Evolutionary conservation across 495 filamentous ascomycete genomes (phyloP).

Genomic region (Lepraria neglecta): DNA sequence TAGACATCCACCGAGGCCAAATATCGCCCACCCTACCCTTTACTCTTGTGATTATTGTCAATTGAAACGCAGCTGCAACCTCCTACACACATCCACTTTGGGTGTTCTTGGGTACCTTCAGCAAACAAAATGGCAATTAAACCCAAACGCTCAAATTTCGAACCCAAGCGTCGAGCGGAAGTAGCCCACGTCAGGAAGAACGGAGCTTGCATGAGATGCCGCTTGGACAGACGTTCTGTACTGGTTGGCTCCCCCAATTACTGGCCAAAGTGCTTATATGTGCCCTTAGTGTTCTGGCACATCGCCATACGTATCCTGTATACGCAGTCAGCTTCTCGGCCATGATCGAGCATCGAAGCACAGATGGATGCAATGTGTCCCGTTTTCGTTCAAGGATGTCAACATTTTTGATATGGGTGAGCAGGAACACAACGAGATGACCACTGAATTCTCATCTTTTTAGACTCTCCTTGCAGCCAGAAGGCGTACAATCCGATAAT

Average conservation of each 20-base stretch:
- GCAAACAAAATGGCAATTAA: background rate
- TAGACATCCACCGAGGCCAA: no score
- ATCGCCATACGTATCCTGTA: constrained; percentile 13
- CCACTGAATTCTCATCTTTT: background rate
- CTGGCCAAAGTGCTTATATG: no score
- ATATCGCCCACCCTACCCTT: no score
- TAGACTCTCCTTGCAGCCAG: background rate
- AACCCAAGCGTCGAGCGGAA: constrained; percentile 1
- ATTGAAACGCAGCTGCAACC: no score
- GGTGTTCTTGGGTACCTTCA: no score
- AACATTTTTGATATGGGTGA: constrained; percentile 11
- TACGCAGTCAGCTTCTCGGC: background rate
- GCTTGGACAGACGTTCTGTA: constrained; percentile 1
- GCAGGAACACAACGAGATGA: background rate
- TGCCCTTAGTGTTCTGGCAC: background rate
- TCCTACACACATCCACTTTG: no score
- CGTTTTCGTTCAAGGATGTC: constrained; percentile 4
- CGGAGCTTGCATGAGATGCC: constrained; percentile 14
- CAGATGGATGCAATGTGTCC: constrained; percentile 17
- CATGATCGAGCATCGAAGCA: background rate
- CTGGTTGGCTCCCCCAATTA: background rate
- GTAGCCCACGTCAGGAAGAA: constrained; percentile 9
- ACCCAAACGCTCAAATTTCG: constrained; percentile 11
- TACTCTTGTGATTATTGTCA: no score
- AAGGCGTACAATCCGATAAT: background rate